phyloP scores from a whole-genome alignment of 2,329 filamentous ascomycete genomes.

The Colletotrichum lindemuthianum region DNA sequence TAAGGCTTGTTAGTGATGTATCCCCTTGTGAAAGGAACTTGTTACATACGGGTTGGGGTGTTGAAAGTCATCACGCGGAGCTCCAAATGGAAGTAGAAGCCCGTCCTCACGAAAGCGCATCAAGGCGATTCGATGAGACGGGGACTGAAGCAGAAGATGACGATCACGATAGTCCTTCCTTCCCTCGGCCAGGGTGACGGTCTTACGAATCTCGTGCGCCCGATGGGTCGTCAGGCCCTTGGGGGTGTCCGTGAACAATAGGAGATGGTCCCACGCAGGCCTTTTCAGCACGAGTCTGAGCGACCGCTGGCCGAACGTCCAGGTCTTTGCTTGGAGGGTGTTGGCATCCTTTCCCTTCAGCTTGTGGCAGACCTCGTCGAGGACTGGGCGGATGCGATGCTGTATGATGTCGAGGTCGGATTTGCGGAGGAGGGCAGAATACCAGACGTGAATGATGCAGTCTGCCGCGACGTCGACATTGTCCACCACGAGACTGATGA shows the following conservation, averaged over 20 bases:
- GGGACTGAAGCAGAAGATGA: constrained; percentile 2
- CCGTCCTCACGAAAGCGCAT: constrained; percentile 32
- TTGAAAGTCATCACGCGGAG: constrained; percentile 19
- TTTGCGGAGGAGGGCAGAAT: constrained; percentile 33
- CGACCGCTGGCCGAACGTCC: constrained; percentile 30
- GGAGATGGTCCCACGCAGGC: constrained; percentile 30
- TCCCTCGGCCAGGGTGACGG: constrained; percentile 9
- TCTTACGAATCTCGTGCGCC: constrained; percentile 15
- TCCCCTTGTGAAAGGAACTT: neutral
- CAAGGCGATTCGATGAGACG: constrained; percentile 9
- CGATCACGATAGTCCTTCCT: constrained; percentile 28
- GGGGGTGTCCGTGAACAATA: constrained; percentile 28
- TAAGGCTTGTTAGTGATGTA: constrained; percentile 1
- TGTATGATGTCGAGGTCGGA: constrained; percentile 29
- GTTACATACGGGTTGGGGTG: constrained; percentile 36
- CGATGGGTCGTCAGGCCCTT: constrained; percentile 12
- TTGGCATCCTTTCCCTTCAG: constrained; percentile 18
- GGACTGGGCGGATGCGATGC: constrained; percentile 14
- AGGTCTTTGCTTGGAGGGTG: constrained; percentile 29
- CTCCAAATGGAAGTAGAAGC: constrained; percentile 35
- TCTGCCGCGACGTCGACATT: constrained; percentile 30
- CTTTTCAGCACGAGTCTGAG: constrained; percentile 30
- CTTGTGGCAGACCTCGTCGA: constrained; percentile 34
- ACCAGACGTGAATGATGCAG: constrained; percentile 39
- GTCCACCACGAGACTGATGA: constrained; percentile 40